A percentile compares a stretch with the other conserved stretches of the same genome.
phyloP scores from a whole-genome alignment of 148 eudicot genomes.

The Chenopodium suecicum region DNA sequence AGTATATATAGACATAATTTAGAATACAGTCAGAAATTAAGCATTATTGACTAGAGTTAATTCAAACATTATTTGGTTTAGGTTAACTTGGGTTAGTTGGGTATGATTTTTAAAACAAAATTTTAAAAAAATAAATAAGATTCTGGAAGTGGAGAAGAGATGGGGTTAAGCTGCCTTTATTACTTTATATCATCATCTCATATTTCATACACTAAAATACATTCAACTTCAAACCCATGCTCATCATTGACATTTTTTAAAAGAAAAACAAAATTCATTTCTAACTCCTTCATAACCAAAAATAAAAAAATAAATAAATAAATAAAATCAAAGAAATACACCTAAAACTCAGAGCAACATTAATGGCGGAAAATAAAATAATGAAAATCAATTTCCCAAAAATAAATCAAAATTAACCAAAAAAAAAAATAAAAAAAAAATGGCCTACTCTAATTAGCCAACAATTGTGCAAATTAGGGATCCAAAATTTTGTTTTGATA shows the following conservation, averaged over 20 bases:
- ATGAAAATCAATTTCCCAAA: no score
- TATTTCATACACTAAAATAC: neutral
- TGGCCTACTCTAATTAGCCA: no score
- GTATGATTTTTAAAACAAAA: neutral
- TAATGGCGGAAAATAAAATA: neutral
- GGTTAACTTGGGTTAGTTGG: constrained; percentile 23
- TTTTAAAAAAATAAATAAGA: no score
- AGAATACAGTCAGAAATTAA: no score
- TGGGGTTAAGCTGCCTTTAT: neutral
- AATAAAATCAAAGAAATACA: no score
- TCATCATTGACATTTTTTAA: neutral
- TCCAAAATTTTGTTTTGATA: no score
- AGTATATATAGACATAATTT: neutral
- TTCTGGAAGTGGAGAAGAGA: neutral
- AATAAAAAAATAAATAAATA: no score
- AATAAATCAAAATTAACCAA: no score
- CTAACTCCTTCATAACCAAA: no score
- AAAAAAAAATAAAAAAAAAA: no score
- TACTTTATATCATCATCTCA: neutral
- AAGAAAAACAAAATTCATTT: neutral
- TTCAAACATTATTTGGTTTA: constrained; percentile 4
- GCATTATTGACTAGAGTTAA: neutral
- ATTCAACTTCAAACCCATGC: neutral
- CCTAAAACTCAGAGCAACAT: neutral
- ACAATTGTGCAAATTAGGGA: no score